Percentiles rank a stretch among this genome's conserved stretches.
Conservation (phyloP, 257 asterid species). For the Nicotiana knightiana region DNA sequence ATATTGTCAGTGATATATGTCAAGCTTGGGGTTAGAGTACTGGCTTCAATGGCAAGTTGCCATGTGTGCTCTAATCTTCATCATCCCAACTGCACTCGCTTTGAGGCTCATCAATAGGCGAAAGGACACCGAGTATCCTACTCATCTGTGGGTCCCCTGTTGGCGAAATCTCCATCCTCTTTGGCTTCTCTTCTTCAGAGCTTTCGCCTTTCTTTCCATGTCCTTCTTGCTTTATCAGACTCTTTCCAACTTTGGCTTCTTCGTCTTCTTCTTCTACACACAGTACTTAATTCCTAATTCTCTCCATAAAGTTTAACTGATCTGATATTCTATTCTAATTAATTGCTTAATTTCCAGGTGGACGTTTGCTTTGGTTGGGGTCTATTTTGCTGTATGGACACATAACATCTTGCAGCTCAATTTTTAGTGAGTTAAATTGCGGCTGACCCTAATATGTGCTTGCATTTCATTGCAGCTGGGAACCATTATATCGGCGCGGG, state of each 20-base stretch:
- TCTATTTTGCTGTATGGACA: slow-evolving; percentile 68
- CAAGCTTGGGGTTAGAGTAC: slow-evolving; percentile 19
- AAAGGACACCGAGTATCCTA: neutral
- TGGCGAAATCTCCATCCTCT: slow-evolving; percentile 68
- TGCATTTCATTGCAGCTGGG: slow-evolving; percentile 47
- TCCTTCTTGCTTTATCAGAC: slow-evolving; percentile 51
- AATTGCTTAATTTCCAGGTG: slow-evolving; percentile 48
- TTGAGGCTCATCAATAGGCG: slow-evolving; percentile 26
- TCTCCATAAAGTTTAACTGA: neutral
- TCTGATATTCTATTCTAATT: neutral
- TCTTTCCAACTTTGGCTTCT: slow-evolving; percentile 48
- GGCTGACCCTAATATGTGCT: neutral
- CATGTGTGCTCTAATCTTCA: slow-evolving; percentile 43
- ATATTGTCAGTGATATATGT: no score
- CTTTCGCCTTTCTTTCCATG: slow-evolving; percentile 54
- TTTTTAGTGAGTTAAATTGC: neutral
- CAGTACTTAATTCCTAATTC: slow-evolving; percentile 34
- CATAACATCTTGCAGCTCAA: neutral
- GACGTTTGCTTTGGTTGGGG: slow-evolving; percentile 70
- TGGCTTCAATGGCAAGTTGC: slow-evolving; percentile 83
- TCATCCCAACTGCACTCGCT: slow-evolving; percentile 39
- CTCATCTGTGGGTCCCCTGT: slow-evolving; percentile 65
- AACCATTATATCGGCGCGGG: slow-evolving; percentile 51
- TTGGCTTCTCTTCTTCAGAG: slow-evolving; percentile 73
- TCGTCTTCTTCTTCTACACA: slow-evolving; percentile 80